Evolutionary conservation across 2,329 filamentous ascomycete species (phyloP).

Genomic region (Ophiocordyceps camponoti-saundersi): DNA sequence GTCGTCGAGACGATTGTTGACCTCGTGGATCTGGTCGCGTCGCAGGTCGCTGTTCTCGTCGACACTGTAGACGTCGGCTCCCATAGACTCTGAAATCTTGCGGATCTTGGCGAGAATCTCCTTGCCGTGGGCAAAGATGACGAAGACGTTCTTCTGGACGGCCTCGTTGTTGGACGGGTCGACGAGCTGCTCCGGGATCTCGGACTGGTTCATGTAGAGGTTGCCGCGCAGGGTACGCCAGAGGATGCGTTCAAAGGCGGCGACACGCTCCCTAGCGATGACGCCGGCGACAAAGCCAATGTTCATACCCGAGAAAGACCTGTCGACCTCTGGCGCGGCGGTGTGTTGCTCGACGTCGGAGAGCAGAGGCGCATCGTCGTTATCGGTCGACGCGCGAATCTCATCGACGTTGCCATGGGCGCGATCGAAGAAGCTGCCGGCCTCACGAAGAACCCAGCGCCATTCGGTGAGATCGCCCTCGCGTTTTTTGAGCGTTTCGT

Average conservation of each 20-base stretch:
- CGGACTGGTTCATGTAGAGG: conserved; percentile 98
- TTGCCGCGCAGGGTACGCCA: conserved; percentile 97
- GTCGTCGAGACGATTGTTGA: conserved; percentile 84
- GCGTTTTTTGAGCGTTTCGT: conserved; percentile 94
- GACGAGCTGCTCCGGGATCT: conserved; percentile 85
- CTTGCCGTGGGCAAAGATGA: conserved; percentile 97
- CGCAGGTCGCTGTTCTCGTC: conserved; percentile 95
- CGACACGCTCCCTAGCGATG: conserved; percentile 82
- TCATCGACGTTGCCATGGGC: conserved; percentile 94
- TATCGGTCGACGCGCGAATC: conserved; percentile 76
- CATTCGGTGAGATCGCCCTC: conserved; percentile 95
- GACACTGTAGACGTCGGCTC: conserved; percentile 88
- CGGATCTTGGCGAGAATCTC: conserved; percentile 97
- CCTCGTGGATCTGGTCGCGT: conserved; percentile 90
- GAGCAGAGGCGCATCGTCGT: conserved; percentile 85
- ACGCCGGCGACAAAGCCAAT: conserved; percentile 97
- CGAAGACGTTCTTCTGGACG: conserved; percentile 93
- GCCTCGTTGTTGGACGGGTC: conserved; percentile 87
- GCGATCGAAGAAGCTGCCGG: conserved; percentile 91
- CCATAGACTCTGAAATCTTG: conserved; percentile 95
- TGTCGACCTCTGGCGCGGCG: conserved; percentile 50
- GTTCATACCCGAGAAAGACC: conserved; percentile 93
- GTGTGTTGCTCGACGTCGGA: conserved; percentile 80
- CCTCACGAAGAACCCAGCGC: conserved; percentile 94
- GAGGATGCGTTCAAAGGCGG: conserved; percentile 88